Evolutionary conservation across 1,284 basidiomycete species (phyloP), one percentile per base, ranked within the genome.

Genomic region (Wallemia hederae): DNA sequence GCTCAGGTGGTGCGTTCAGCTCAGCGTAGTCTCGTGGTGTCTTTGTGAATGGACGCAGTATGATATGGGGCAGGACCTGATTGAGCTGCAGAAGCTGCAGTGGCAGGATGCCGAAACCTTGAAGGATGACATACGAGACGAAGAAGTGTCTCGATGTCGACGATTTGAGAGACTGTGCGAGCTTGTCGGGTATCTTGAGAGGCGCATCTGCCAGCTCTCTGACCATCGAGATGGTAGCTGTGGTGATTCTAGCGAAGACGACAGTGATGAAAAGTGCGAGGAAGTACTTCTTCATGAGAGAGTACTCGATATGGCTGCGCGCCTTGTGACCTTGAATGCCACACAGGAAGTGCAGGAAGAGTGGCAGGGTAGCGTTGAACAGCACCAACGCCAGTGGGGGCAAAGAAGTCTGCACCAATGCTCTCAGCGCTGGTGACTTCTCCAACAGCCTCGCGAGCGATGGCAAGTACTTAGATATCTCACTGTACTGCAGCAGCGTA

Each of bases 1-100:
- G 83, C 80, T 88, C 86, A 0, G 92, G 90, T 14, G 92, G 91
- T 0, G 89, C 87, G 67, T 97, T 94, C n/a, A 94, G 76, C 70
- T 94, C 90, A 9, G 91, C 91, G 66, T 82, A 91, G 67, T 97
- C 91, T 75, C 89, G 75, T 1, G 89, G 89, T 1, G 89, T 91
- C 55, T 81, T 74, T 0, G 86, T 88, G 63, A 90, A 82, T 28
- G 81, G 70, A 27, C 82, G 77, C 64, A 76, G 80, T 63, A 89
- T 74, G 27, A 80, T 68, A 2, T 84, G 77, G 1, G 85, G 83
- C 62, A 91, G 77, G 59, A 91, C 75, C 0, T 88, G 79, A 0
- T 87, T 88, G 11, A 92, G 72, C 67, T 91, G 92, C 33, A 96
- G 77, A 2, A 98, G 75, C 67, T 97, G 91, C 22, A 97, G 71